Evolutionary conservation across 495 filamentous ascomycete species (phyloP), one percentile per base, ranked within the genome.

Genomic region (Schizothecium vesticola): DNA sequence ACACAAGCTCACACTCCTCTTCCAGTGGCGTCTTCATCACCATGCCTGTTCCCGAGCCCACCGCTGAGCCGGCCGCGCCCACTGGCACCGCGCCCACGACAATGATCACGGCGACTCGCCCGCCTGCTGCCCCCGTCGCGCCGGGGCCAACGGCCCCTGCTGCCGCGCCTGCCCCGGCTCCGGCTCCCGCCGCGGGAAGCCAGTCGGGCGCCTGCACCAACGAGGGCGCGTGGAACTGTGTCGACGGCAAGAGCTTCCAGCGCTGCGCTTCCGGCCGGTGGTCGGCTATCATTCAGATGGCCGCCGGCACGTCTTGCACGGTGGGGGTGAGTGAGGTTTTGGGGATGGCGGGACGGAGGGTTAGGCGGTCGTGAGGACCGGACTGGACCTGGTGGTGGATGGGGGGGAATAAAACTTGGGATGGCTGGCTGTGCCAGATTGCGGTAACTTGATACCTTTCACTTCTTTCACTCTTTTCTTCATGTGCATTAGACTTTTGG

Each of bases 161-260:
- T n/a, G 65, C 69, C 36, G 74, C 69, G 58, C 65, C 76, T 21
- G 70, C 59, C 43, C 62, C 74, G 8, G 58, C 64, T 13, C 56
- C 55, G 29, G 61, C 64, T 64, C 56, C 57, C 59, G 69, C 59
- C 68, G 69, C 25, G 66, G 70, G 58, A 19, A 67, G 75, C 55
- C 61, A 75, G 1, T 68, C 72, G 8, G 80, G 83, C 43, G 70
- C 84, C 25, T 88, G 86, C 80, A 78, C 73, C 25, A 59, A 76
- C 56, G 86, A 89, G 72, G 85, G 84, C 64, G 72, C 76, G 56
- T 91, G 88, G 88, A 89, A 90, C 80, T 92, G 90, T 75, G 81
- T 90, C 36, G 79, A 73, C 28, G 89, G 89, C 64, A 80, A 76
- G 9, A 80, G 82, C 19, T 92, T 85, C 81, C 86, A 88, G 75